Conservation (phyloP, 2,329 filamentous ascomycete species). For the Penicillium capsulatum region DNA sequence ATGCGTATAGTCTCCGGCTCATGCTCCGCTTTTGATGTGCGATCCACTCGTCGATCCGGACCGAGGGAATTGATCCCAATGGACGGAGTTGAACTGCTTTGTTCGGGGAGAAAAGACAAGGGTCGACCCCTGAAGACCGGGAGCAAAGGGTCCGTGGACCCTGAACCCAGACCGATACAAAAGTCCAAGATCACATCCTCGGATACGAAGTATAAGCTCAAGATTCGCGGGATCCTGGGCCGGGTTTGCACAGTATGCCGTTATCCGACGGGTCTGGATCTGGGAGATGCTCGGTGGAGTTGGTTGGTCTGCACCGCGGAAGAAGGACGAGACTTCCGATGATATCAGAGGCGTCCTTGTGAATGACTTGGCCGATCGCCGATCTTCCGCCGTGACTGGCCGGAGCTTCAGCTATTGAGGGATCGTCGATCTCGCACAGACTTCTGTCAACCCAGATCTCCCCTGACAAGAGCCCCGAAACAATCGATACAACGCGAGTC, state of each 20-base stretch:
- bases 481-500: no score
- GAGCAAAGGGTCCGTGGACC: no score
- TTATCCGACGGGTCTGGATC: constrained; percentile 4
- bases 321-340: constrained; percentile 2
- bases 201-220: constrained; percentile 21
- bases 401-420: not conserved
- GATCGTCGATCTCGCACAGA: constrained; percentile 9
- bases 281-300: no score
- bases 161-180: no score
- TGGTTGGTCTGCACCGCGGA: constrained; percentile 1
- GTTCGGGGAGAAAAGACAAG: no score
- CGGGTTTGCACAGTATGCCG: no score
- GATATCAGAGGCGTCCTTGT: constrained; percentile 10
- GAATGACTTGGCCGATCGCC: constrained; percentile 6
- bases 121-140: no score
- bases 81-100: constrained; percentile 1
- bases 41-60: constrained; percentile 20
- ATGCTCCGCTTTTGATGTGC: constrained; percentile 2
- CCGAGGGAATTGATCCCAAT: constrained; percentile 17
- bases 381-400: constrained; percentile 8
- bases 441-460: constrained; percentile 5
- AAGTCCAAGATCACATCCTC: no score
- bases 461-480: constrained; percentile 3
- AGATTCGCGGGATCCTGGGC: no score
- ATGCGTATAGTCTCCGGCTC: not conserved